Evolutionary conservation across 441 rosid species (phyloP).

Genomic region (Isatis lusitanica): DNA sequence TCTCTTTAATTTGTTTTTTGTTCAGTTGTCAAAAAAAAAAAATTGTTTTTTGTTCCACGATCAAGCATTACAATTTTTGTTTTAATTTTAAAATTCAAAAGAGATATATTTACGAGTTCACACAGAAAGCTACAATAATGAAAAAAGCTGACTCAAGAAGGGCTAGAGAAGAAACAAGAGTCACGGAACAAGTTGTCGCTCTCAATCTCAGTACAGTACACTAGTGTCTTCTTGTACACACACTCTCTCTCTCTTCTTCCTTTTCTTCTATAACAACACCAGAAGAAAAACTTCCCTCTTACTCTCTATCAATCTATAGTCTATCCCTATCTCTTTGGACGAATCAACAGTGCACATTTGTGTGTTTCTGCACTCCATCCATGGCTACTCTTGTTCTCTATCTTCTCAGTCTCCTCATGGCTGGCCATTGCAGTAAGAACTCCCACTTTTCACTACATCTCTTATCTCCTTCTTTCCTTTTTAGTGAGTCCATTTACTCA

Average conservation of each 20-base stretch:
- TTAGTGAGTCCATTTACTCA: background rate
- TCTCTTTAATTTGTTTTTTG: background rate
- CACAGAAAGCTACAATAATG: conserved; percentile 32
- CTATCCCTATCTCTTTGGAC: background rate
- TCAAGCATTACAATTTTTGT: background rate
- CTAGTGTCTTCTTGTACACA: background rate
- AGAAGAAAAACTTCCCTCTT: conserved; percentile 6
- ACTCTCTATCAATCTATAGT: background rate
- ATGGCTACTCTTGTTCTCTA: conserved; percentile 55
- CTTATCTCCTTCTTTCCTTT: background rate
- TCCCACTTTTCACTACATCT: background rate
- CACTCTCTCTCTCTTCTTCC: background rate
- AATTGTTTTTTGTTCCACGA: background rate
- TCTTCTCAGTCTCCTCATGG: conserved; percentile 53
- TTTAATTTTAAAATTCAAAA: background rate
- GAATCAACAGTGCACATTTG: conserved; percentile 3
- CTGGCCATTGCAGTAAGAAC: conserved; percentile 67
- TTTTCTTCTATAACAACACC: background rate
- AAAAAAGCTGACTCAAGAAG: conserved; percentile 27
- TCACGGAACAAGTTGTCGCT: conserved; percentile 29
- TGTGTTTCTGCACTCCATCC: background rate
- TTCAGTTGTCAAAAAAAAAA: no score
- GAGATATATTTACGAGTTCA: conserved; percentile 16
- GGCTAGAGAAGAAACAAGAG: conserved; percentile 31
- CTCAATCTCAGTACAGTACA: conserved; percentile 18